These are phyloP conservation scores for Chaetomiaceae sp. DNA, from an alignment of 2,329 filamentous ascomycete species.

Conservation along the genomic window DNA sequence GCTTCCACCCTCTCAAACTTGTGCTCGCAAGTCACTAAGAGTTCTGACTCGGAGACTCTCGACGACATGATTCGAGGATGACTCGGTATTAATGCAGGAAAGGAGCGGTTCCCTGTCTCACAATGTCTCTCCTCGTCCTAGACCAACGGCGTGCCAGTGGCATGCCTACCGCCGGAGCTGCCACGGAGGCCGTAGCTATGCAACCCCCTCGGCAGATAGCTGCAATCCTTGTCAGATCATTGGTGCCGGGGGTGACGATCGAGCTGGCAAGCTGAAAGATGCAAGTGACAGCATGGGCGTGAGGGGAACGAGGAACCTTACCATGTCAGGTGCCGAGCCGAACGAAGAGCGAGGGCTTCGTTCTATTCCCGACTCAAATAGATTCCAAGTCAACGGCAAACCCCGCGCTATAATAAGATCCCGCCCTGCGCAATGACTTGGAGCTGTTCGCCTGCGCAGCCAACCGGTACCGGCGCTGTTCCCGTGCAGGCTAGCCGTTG, in stretches of 20 bases:
- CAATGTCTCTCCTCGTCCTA: not conserved
- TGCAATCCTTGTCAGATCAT: slow-evolving; percentile 14
- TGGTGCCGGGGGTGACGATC: slow-evolving; percentile 5
- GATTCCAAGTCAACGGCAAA: slow-evolving; percentile 21
- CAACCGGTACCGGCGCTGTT: slow-evolving; percentile 14
- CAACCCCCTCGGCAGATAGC: slow-evolving; percentile 14
- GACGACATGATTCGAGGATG: too few relatives aligned
- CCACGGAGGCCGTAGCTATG: slow-evolving; percentile 1
- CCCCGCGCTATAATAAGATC: slow-evolving; percentile 27
- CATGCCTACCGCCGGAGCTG: not conserved
- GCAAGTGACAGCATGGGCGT: slow-evolving; percentile 5
- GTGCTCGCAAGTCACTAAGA: not conserved
- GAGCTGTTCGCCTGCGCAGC: slow-evolving; percentile 1
- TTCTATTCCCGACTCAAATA: too few relatives aligned
- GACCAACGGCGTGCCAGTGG: not conserved
- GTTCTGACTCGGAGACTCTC: not conserved
- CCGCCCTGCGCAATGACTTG: slow-evolving; percentile 11
- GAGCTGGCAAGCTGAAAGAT: slow-evolving; percentile 14
- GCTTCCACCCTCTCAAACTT: not conserved
- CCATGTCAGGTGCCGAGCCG: not conserved
- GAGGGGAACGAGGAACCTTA: too few relatives aligned
- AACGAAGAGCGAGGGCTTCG: not conserved
- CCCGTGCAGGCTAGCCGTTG: slow-evolving; percentile 1
- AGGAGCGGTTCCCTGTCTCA: slow-evolving; percentile 4
- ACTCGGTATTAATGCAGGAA: not conserved